These are phyloP conservation scores for Mycosphaerella arachidis DNA, from an alignment of 2,329 filamentous ascomycete genomes.

Conservation along the genomic window DNA sequence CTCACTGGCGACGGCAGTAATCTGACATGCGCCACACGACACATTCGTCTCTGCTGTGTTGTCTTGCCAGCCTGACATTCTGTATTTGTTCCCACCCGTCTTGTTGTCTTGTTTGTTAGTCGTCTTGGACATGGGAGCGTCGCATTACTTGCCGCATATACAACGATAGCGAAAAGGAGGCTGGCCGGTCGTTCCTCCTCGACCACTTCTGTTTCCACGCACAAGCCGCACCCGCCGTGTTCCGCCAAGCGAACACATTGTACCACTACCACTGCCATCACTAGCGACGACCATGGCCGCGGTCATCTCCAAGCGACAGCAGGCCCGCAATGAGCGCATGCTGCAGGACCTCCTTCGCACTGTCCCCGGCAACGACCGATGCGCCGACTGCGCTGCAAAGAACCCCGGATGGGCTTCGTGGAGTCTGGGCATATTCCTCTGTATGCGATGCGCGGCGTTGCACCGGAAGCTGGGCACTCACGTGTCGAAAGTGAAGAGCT, in stretches of 20 bases:
- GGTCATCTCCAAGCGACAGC: constrained; percentile 87
- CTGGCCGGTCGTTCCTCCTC: background rate
- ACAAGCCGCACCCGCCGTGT: background rate
- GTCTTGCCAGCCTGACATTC: too few relatives aligned
- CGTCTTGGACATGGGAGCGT: background rate
- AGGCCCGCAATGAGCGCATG: constrained; percentile 90
- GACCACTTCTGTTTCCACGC: background rate
- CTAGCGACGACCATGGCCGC: constrained; percentile 55
- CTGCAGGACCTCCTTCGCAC: constrained; percentile 84
- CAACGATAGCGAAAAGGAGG: background rate
- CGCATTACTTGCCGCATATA: background rate
- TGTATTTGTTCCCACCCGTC: background rate
- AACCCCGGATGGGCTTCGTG: constrained; percentile 98
- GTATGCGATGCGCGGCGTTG: constrained; percentile 92
- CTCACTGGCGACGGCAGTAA: background rate
- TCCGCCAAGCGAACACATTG: background rate
- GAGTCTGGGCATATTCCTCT: constrained; percentile 97
- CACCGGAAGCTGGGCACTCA: constrained; percentile 97
- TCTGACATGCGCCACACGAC: background rate
- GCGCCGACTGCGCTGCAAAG: constrained; percentile 85
- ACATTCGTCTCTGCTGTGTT: background rate
- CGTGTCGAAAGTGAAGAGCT: constrained; percentile 95
- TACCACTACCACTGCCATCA: background rate
- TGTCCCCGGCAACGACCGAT: constrained; percentile 83
- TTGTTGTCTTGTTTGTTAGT: background rate